Percentiles rank a stretch among this genome's conserved stretches.
Evolutionary conservation across 208 protist species (phyloP).

Genomic region (Crithidia sp.): DNA sequence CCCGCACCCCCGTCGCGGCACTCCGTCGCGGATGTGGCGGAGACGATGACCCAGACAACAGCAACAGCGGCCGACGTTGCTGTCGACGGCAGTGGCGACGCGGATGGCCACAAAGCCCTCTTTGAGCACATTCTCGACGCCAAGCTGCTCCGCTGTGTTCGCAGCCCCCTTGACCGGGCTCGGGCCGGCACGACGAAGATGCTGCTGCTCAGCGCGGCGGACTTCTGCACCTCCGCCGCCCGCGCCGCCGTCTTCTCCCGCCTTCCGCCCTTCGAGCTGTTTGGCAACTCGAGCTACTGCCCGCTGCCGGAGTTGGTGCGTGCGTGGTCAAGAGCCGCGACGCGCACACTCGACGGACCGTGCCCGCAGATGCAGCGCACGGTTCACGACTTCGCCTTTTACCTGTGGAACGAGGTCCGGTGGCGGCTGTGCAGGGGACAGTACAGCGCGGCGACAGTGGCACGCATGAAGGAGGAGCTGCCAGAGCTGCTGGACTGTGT

Average conservation of each 20-base stretch:
- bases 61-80: too few relatives aligned
- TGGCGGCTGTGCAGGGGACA: constrained; percentile 30
- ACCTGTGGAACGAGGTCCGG: constrained; percentile 34
- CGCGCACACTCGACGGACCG: not conserved
- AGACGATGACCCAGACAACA: too few relatives aligned
- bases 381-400: constrained; percentile 22
- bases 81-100: not conserved
- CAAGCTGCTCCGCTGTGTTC: constrained; percentile 41
- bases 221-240: constrained; percentile 25
- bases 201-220: constrained; percentile 26
- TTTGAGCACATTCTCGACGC: constrained; percentile 52
- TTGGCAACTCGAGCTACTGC: constrained; percentile 61
- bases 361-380: constrained; percentile 12
- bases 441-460: constrained; percentile 19
- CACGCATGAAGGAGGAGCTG: constrained; percentile 22
- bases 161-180: constrained; percentile 27
- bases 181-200: constrained; percentile 32
- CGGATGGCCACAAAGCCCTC: constrained; percentile 59
- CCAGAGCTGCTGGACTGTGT: constrained; percentile 23
- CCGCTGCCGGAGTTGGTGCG: constrained; percentile 62
- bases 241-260: constrained; percentile 31
- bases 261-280: constrained; percentile 58
- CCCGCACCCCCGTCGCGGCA: constrained; percentile 12
- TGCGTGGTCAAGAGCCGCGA: constrained; percentile 42
- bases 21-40: not conserved